These are phyloP conservation scores for Bipolaris sorokiniana DNA, from an alignment of 2,329 filamentous ascomycete genomes.

Conservation along the genomic window DNA sequence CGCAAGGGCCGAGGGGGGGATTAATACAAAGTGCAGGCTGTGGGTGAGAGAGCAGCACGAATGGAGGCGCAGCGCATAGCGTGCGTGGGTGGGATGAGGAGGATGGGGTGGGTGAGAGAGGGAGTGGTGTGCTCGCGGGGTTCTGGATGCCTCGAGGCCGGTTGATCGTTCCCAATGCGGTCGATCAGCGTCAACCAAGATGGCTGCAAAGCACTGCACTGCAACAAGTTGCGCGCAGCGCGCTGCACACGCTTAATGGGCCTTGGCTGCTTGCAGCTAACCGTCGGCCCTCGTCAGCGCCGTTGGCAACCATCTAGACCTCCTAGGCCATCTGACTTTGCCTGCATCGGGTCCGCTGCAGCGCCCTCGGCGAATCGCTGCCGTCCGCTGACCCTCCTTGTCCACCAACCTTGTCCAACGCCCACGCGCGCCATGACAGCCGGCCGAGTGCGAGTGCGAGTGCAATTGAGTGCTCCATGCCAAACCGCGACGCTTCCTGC, in stretches of 20 bases:
- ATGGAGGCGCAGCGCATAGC: constrained; percentile 34
- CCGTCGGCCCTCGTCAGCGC: constrained; percentile 20
- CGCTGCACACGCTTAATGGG: constrained; percentile 18
- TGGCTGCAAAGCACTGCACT: constrained; percentile 23
- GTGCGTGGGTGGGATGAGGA: constrained; percentile 20
- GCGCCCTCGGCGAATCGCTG: constrained; percentile 22
- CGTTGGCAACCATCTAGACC: constrained; percentile 16
- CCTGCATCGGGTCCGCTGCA: constrained; percentile 19
- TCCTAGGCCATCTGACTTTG: constrained; percentile 26
- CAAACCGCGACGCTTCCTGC: neutral
- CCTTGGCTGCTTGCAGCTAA: constrained; percentile 26
- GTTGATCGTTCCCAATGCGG: constrained; percentile 21
- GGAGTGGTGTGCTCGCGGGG: constrained; percentile 10
- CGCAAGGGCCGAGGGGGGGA: constrained; percentile 24
- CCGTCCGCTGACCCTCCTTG: constrained; percentile 13
- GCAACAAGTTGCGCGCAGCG: constrained; percentile 26
- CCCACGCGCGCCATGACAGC: constrained; percentile 20
- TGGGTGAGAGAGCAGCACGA: constrained; percentile 19
- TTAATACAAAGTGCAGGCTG: constrained; percentile 25
- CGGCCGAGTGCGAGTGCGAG: neutral
- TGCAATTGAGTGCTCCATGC: neutral
- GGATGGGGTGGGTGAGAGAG: constrained; percentile 24
- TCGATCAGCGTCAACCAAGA: constrained; percentile 31
- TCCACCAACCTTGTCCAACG: constrained; percentile 23
- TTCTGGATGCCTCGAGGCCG: constrained; percentile 16